Evolutionary conservation across 225 moss, liverwort and hornwort species (phyloP).

Genomic region (Marchantia polymorpha): DNA sequence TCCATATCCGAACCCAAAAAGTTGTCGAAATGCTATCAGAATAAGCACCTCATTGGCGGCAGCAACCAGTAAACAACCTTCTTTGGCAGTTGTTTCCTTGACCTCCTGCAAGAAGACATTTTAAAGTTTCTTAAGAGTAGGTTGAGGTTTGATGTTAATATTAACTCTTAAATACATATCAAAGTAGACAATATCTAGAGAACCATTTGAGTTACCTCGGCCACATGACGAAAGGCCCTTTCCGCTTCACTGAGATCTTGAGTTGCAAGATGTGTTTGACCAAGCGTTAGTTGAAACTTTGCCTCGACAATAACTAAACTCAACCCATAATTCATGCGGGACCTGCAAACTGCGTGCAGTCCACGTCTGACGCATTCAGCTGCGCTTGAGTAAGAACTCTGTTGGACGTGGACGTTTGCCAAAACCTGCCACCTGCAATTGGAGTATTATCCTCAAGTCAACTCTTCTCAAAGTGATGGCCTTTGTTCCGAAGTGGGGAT

Average conservation of each 20-base stretch:
- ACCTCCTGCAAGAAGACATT: constrained; percentile 48
- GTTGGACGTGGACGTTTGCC: constrained; percentile 69
- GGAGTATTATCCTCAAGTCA: background rate
- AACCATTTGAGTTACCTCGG: constrained; percentile 50
- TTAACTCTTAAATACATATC: no score
- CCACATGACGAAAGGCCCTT: constrained; percentile 52
- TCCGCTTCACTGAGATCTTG: constrained; percentile 59
- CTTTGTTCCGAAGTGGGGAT: background rate
- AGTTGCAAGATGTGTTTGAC: constrained; percentile 57
- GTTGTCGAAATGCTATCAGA: background rate
- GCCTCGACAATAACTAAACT: constrained; percentile 57
- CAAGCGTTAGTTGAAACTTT: constrained; percentile 57
- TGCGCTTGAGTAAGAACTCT: constrained; percentile 60
- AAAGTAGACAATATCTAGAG: background rate
- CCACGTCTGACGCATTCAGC: constrained; percentile 76
- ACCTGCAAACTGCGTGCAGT: constrained; percentile 55
- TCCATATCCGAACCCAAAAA: background rate
- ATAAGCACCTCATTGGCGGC: constrained; percentile 63
- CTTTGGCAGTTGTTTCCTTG: constrained; percentile 41
- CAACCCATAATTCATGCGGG: constrained; percentile 63
- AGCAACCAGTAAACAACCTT: constrained; percentile 50
- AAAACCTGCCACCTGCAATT: constrained; percentile 84
- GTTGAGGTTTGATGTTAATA: background rate
- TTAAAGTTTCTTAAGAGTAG: background rate
- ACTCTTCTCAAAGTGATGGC: background rate